Base-by-base conservation (phyloP, 75 land plant species). In the Gnetum montanum region DNA sequence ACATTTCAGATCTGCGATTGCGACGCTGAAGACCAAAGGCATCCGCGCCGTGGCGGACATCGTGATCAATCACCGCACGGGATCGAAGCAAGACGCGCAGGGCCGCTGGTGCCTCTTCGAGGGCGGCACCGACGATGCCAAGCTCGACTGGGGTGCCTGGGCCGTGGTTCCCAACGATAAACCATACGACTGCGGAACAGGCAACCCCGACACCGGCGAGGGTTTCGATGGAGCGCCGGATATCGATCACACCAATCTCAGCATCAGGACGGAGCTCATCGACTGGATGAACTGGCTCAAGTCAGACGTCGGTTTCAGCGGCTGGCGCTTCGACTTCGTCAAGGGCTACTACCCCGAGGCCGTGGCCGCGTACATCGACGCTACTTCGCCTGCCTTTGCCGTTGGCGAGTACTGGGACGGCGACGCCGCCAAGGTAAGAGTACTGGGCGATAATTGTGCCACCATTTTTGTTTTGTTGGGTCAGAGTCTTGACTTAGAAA, bases 61-160 rank as follows among this genome's bases (percentile, higher is more conserved):
- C 13, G 86, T 82, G 6, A 79, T 86, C 44, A 86, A 86, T 77
- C 91, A 86, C 62, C 16, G 86, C 24, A 71, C 70, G 34, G 87
- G 71, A 0, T 80, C 67, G 11, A 54, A 48, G 34, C 43, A 79
- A 52, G 86, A 86, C 49, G 48, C 37, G 4, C 43, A 86, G 28
- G 91, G 91, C 4, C 74, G 67, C 22, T 86, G 66, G 67, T 72
- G 73, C 67, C 69, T 78, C 28, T 84, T 84, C 49, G 81, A 76
- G 41, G 87, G 83, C 3, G 87, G 87, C 18, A 84, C 76, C 4
- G 58, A 60, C 3, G 83, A 84, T 49, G 71, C 53, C 8, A 58
- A 74, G 11, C 83, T 84, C 12, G 83, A 84, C 60, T 84, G 87
- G 87, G 83, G 80, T 23, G 74, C 87, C 3, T 64, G 62, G 59